phyloP scores from a whole-genome alignment of 169 alveolate genomes.

The Cryptosporidium viatorum region DNA sequence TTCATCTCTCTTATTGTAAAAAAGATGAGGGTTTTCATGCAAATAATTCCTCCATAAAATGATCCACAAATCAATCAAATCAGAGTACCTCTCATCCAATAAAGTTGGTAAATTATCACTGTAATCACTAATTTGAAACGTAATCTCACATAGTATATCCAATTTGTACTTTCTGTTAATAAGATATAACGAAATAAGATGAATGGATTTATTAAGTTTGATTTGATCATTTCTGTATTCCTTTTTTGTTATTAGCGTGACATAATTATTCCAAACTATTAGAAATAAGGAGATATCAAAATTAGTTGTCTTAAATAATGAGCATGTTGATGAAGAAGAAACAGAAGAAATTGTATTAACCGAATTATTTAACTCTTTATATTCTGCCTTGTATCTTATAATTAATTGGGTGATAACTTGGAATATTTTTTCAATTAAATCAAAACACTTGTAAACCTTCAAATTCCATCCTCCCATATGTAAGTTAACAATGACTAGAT shows the following conservation, averaged over 20 bases:
- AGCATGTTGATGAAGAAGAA: constrained; percentile 20
- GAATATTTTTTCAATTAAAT: constrained; percentile 36
- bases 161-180: constrained; percentile 39
- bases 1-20: not conserved
- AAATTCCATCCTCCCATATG: not conserved
- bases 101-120: constrained; percentile 21
- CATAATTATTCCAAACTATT: constrained; percentile 50
- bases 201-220: constrained; percentile 8
- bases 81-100: not conserved
- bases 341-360: constrained; percentile 22
- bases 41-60: constrained; percentile 39
- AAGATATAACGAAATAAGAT: not conserved
- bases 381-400: constrained; percentile 7
- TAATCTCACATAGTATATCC: constrained; percentile 61
- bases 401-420: constrained; percentile 9
- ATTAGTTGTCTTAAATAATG: constrained; percentile 13
- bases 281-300: constrained; percentile 55
- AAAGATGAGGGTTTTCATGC: constrained; percentile 1
- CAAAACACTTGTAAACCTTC: not conserved
- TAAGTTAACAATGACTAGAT: not conserved
- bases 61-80: not conserved
- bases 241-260: not conserved
- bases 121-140: constrained; percentile 8
- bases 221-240: constrained; percentile 1
- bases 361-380: constrained; percentile 5